Base-by-base conservation (phyloP, 2,329 filamentous ascomycete species). In the Helminthosporium solani region DNA sequence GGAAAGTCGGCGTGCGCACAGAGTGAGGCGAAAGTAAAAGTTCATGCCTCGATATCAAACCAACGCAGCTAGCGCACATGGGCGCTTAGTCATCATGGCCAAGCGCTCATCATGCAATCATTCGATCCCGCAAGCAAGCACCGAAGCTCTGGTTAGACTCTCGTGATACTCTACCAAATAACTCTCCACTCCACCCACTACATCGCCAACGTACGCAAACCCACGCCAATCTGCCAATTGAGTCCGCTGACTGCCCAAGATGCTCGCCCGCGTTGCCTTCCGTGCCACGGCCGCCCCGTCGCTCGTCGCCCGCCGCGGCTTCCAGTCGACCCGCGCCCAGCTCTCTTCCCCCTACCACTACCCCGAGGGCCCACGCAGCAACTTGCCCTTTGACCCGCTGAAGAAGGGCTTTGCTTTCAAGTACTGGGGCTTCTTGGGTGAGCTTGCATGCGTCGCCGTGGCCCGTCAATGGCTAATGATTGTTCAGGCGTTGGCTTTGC, bases 361-460 rank as follows among this genome's bases (percentile, higher is more conserved):
- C 80, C 87, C 92, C 64, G 92, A 97, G 80, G 94, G 92, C 58
- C 88, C 92, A 68, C 87, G 90, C 76, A 86, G 82, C 80, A 97
- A 96, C 83, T 77, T 99, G 59, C 94, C 94, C 60, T 99, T 99
- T 85, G 95, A 99, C 82, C 88, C 94, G 60, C 81, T 89, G 78
- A 92, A 85, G 71, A 88, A 85, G 77, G 87, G 81, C 77, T 99
- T 99, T 73, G 82, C 78, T 58, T 53, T 89, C 62, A 81, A 86
- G 75, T 99, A 87, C 85, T 95, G 90, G 87, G 70, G 71, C 54
- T 94, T 88, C 78, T 85, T 85, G 81, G 72, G 85, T 88, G 70
- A 61, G 65, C 52, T 56, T 53, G 78, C 74, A 25, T 34, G 41
- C 18, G 31, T 35, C 27, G 28, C 39, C 42, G 47, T 50, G 18